Conservation (phyloP, 495 filamentous ascomycete species). For the Amorphotheca resinae region DNA sequence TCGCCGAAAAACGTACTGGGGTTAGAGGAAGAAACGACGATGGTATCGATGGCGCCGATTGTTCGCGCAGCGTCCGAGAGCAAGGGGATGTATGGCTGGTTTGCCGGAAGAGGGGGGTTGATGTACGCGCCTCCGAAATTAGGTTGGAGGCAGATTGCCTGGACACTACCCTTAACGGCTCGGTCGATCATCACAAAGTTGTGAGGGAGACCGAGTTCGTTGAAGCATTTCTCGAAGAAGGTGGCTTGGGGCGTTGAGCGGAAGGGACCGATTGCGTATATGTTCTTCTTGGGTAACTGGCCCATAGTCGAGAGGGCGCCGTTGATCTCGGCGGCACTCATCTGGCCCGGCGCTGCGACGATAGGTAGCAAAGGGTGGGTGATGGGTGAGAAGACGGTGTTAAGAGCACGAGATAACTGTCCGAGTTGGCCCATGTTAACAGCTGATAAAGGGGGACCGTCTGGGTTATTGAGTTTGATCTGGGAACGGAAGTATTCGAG, state of each 20-base stretch:
- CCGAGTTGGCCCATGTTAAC: conserved; percentile 80
- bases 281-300: conserved; percentile 62
- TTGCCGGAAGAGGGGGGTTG: conserved; percentile 50
- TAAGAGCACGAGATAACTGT: conserved; percentile 67
- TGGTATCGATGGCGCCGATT: conserved; percentile 70
- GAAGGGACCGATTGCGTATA: conserved; percentile 67
- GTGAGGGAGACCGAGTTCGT: conserved; percentile 75
- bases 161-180: conserved; percentile 47
- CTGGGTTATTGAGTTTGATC: conserved; percentile 49
- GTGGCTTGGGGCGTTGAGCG: conserved; percentile 60
- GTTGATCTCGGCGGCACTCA: conserved; percentile 76
- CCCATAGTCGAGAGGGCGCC: conserved; percentile 65
- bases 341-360: conserved; percentile 72
- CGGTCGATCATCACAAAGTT: conserved; percentile 65
- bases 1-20: conserved; percentile 49
- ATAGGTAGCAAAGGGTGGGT: conserved; percentile 74
- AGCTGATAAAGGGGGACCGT: conserved; percentile 58
- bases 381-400: conserved; percentile 75
- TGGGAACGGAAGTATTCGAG: conserved; percentile 77
- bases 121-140: conserved; percentile 71
- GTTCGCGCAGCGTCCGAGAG: conserved; percentile 60
- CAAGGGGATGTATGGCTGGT: conserved; percentile 44
- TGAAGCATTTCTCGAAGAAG: conserved; percentile 82
- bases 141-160: conserved; percentile 52
- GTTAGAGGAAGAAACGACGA: conserved; percentile 41